Conservation (phyloP, 225 moss, liverwort and hornwort species). For the Lunularia cruciata region DNA sequence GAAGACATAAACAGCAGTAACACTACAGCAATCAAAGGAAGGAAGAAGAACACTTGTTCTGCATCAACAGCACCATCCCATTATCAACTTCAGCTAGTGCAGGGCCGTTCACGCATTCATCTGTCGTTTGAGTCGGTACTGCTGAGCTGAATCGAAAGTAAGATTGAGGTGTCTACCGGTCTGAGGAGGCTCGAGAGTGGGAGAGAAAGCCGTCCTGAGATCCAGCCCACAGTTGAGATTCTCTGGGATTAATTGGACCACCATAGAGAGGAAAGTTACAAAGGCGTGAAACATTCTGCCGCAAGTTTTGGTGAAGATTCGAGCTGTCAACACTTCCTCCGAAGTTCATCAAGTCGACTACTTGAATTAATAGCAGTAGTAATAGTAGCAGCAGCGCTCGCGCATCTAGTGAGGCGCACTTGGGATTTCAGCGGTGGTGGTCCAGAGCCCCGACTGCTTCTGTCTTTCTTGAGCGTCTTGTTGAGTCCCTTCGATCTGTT, state of each 20-base stretch:
- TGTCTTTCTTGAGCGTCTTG: too few relatives aligned
- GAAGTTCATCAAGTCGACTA: not conserved
- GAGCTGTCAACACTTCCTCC: not conserved
- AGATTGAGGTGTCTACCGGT: not conserved
- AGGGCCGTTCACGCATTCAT: not conserved
- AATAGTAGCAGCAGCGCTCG: too few relatives aligned
- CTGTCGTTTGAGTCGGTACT: not conserved
- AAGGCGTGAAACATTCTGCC: slow-evolving; percentile 4
- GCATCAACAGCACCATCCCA: not conserved
- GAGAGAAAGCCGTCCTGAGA: not conserved
- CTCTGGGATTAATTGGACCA: not conserved
- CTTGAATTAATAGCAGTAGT: not conserved
- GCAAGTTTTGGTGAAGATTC: slow-evolving; percentile 13
- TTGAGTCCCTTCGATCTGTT: too few relatives aligned
- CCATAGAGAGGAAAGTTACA: not conserved
- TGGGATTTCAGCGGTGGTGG: not conserved
- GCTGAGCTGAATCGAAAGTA: not conserved
- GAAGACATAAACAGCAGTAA: not conserved
- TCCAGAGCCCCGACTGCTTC: not conserved
- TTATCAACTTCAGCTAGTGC: not conserved
- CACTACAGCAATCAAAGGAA: slow-evolving; percentile 7
- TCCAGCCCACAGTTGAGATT: slow-evolving; percentile 5
- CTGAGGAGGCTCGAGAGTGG: slow-evolving; percentile 1
- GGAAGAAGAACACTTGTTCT: not conserved
- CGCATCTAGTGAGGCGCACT: not conserved